Evolutionary conservation across 2,329 filamentous ascomycete genomes (phyloP).

Genomic region (Metarhizium rileyi): DNA sequence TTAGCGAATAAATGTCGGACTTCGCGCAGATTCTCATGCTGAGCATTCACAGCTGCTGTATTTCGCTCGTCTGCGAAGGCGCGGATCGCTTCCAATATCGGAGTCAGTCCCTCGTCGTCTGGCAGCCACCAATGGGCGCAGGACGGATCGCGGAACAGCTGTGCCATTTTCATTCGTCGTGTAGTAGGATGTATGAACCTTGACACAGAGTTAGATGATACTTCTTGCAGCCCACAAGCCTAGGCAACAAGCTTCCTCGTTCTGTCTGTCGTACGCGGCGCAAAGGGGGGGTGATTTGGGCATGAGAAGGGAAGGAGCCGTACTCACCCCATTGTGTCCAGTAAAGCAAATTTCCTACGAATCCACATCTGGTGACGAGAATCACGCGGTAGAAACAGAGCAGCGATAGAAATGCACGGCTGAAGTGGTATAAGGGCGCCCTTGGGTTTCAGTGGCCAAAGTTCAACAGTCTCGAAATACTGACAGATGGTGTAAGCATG

Average conservation of each 20-base stretch:
- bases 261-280: too few species aligned
- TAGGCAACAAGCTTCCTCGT: neutral
- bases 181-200: constrained; percentile 77
- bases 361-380: constrained; percentile 66
- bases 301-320: neutral
- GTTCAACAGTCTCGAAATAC: constrained; percentile 68
- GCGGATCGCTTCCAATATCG: constrained; percentile 66
- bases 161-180: constrained; percentile 65
- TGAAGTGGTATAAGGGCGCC: constrained; percentile 66
- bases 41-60: constrained; percentile 44
- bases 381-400: constrained; percentile 72
- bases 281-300: too few species aligned
- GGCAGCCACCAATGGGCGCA: constrained; percentile 85
- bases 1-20: constrained; percentile 65
- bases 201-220: neutral
- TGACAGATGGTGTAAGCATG: constrained; percentile 64
- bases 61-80: constrained; percentile 73
- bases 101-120: constrained; percentile 64
- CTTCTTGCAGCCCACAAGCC: neutral
- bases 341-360: constrained; percentile 63
- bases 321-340: constrained; percentile 70
- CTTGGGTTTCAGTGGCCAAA: constrained; percentile 58
- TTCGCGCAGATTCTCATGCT: constrained; percentile 59
- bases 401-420: constrained; percentile 64
- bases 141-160: constrained; percentile 61